Evolutionary conservation across 345 rosid species (phyloP).

Genomic region (Noccaea caerulescens): DNA sequence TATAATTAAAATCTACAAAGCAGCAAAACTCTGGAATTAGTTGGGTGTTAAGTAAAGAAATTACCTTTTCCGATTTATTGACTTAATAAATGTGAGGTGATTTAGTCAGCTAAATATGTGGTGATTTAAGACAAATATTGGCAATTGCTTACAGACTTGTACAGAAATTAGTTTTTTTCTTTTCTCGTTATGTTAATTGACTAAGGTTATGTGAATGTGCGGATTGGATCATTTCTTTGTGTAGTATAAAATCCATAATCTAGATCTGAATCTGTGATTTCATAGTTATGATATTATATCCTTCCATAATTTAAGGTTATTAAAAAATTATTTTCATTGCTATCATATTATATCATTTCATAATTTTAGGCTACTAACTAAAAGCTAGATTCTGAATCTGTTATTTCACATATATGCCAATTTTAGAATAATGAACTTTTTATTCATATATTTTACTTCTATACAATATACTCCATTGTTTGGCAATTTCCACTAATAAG

Average conservation of each 20-base stretch:
- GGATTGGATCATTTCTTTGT: not conserved
- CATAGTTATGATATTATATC: too few relatives aligned
- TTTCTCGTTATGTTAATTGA: not conserved
- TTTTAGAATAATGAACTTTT: not conserved
- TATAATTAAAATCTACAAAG: not conserved
- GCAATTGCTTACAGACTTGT: too few relatives aligned
- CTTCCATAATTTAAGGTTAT: not conserved
- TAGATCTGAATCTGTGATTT: too few relatives aligned
- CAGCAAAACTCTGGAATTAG: not conserved
- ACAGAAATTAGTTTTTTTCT: not conserved
- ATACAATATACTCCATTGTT: not conserved
- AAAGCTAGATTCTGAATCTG: not conserved
- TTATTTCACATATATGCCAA: not conserved
- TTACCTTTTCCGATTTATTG: not conserved
- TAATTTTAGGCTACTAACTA: not conserved
- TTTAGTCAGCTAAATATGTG: constrained; percentile 12
- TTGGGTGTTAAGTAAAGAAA: not conserved
- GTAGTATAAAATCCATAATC: not conserved
- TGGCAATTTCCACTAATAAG: not conserved
- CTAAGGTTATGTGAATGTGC: not conserved
- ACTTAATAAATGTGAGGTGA: constrained; percentile 9
- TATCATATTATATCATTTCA: not conserved
- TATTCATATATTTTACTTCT: not conserved
- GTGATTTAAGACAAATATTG: not conserved
- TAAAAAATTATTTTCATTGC: not conserved